Conservation (phyloP, 2,329 filamentous ascomycete species). For the Fusarium agapanthi region DNA sequence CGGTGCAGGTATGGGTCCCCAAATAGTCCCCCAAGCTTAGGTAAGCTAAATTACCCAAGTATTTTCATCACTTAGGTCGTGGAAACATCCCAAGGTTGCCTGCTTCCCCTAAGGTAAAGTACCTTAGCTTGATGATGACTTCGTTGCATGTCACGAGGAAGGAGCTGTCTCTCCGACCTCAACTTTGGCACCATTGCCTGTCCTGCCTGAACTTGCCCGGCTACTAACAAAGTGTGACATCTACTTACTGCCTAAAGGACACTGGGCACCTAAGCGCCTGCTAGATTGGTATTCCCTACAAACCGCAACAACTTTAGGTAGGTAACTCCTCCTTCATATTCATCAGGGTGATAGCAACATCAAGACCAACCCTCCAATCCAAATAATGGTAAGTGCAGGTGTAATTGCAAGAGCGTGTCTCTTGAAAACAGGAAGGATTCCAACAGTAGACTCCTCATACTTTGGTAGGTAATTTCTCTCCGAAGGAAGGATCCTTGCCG, state of each 20-base stretch:
- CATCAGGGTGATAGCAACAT: not conserved
- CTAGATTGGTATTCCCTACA: not conserved
- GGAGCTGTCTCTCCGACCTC: not conserved
- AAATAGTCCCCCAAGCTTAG: not conserved
- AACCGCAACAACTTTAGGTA: not conserved
- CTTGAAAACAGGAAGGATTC: not conserved
- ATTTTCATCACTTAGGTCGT: not conserved
- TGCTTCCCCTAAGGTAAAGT: not conserved
- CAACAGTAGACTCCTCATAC: not conserved
- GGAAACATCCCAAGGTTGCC: not conserved
- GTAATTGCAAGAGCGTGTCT: not conserved
- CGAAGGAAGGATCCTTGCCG: not conserved
- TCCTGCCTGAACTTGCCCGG: not conserved
- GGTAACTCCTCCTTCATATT: not conserved
- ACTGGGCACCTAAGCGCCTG: not conserved
- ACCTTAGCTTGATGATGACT: slow-evolving; percentile 1
- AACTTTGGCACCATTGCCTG: not conserved
- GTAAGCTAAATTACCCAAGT: not conserved
- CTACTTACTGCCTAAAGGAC: not conserved
- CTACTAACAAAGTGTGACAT: not conserved
- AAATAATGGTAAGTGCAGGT: slow-evolving; percentile 7
- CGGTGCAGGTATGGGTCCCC: too few species aligned
- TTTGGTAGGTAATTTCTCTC: not conserved
- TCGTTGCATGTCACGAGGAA: slow-evolving; percentile 1
- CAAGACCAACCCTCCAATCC: not conserved